phyloP scores from a whole-genome alignment of 352 stramenopile genomes.

The Phytophthora vignae region DNA sequence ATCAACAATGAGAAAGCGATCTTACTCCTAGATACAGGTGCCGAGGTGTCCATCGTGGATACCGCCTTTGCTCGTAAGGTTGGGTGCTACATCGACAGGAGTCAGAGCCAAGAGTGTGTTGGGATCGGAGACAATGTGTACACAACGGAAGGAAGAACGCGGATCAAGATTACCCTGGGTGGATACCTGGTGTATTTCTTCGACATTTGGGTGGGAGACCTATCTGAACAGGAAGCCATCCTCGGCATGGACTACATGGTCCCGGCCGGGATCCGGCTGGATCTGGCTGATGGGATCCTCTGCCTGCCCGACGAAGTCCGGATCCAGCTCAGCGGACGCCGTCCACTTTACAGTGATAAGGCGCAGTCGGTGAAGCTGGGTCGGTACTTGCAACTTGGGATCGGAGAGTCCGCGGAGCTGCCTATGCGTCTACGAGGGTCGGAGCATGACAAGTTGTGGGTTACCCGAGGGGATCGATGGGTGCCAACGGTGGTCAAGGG shows the following conservation, averaged over 20 bases:
- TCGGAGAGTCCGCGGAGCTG: neutral
- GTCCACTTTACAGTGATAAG: slow-evolving; percentile 10
- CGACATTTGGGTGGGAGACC: neutral
- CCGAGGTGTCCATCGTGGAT: no score
- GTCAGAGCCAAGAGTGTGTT: no score
- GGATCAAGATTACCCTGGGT: no score
- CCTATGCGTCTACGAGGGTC: neutral
- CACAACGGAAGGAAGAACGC: no score
- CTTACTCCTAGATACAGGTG: no score
- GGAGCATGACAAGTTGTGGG: slow-evolving; percentile 13
- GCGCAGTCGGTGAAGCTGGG: neutral
- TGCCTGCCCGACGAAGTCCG: no score
- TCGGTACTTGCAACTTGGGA: neutral
- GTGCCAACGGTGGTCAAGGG: neutral
- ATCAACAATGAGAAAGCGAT: no score
- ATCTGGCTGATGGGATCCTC: no score
- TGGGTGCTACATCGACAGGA: no score
- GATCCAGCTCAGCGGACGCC: no score
- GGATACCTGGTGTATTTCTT: neutral
- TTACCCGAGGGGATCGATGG: slow-evolving; percentile 8
- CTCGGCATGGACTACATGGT: slow-evolving; percentile 18
- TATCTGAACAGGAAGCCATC: neutral
- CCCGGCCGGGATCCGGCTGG: slow-evolving; percentile 17
- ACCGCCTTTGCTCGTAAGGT: no score
- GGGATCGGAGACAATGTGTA: no score